These are phyloP conservation scores for Buddleja alternifolia DNA, from an alignment of 257 asterid genomes.

Conservation along the genomic window DNA sequence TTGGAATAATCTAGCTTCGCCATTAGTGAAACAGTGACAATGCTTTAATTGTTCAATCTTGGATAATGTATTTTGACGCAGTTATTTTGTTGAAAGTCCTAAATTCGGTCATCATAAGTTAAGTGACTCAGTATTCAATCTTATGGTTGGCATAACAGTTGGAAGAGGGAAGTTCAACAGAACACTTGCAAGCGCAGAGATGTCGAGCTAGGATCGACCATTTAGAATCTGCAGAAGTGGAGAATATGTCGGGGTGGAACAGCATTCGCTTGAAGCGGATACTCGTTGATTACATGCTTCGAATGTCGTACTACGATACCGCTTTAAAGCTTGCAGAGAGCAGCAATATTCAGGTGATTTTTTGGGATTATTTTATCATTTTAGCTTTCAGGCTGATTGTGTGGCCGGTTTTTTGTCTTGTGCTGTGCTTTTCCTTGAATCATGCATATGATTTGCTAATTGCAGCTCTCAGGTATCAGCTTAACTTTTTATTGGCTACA, in stretches of 20 bases:
- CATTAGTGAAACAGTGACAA: background rate
- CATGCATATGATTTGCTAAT: constrained; percentile 6
- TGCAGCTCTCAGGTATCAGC: constrained; percentile 3
- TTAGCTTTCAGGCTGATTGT: constrained; percentile 15
- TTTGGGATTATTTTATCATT: constrained; percentile 4
- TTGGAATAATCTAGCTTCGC: constrained; percentile 6
- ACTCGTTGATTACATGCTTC: constrained; percentile 93
- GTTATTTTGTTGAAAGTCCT: too few relatives aligned
- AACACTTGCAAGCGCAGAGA: constrained; percentile 90
- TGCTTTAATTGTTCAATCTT: background rate
- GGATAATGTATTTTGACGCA: background rate
- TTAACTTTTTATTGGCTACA: constrained; percentile 3
- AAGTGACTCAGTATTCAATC: background rate
- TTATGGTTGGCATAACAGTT: constrained; percentile 52
- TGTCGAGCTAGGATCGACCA: constrained; percentile 86
- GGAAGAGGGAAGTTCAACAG: constrained; percentile 87
- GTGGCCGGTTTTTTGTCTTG: background rate
- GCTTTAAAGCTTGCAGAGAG: constrained; percentile 86
- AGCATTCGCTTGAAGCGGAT: constrained; percentile 76
- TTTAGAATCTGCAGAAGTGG: constrained; percentile 80
- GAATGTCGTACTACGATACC: constrained; percentile 92
- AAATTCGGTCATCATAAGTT: background rate
- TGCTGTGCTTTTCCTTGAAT: constrained; percentile 4
- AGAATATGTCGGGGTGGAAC: constrained; percentile 71
- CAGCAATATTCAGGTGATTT: constrained; percentile 81